These are phyloP conservation scores for Kwoniella dendrophila DNA, from an alignment of 768 basidiomycete species.

Conservation along the genomic window DNA sequence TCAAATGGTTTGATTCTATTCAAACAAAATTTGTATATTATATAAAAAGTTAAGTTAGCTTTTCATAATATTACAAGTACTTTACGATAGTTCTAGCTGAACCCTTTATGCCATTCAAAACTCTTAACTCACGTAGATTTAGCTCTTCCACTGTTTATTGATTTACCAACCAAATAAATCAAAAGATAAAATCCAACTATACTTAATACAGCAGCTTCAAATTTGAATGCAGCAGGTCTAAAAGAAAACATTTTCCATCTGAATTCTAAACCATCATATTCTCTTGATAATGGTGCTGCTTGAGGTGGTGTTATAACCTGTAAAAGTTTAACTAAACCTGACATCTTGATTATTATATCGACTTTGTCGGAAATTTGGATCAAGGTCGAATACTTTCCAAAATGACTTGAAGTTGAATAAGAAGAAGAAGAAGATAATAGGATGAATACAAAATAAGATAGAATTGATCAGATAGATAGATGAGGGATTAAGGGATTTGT, in stretches of 20 bases:
- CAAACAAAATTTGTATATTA: neutral
- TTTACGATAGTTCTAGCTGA: too few relatives aligned
- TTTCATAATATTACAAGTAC: too few relatives aligned
- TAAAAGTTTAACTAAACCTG: slow-evolving; percentile 35
- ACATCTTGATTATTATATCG: slow-evolving; percentile 16
- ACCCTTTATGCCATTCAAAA: too few relatives aligned
- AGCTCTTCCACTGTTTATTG: slow-evolving; percentile 65
- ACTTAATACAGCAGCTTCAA: slow-evolving; percentile 65
- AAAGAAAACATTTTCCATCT: slow-evolving; percentile 76
- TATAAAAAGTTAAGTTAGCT: neutral
- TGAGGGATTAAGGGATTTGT: slow-evolving; percentile 8
- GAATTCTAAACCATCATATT: slow-evolving; percentile 74
- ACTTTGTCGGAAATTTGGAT: neutral
- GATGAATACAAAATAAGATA: neutral
- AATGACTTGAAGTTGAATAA: neutral
- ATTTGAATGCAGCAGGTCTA: slow-evolving; percentile 77
- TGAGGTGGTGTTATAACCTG: slow-evolving; percentile 60
- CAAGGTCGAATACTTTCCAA: too few relatives aligned
- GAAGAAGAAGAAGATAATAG: neutral
- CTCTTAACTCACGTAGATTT: slow-evolving; percentile 65
- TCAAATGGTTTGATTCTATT: slow-evolving; percentile 67
- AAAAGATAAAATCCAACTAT: slow-evolving; percentile 64
- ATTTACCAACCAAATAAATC: slow-evolving; percentile 66
- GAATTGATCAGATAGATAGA: neutral
- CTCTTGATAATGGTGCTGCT: slow-evolving; percentile 62